A percentile compares a stretch with the other conserved stretches of the same genome.
These are phyloP conservation scores for Fagus sylvatica DNA, from an alignment of 306 rosid species.

Conservation along the genomic window DNA sequence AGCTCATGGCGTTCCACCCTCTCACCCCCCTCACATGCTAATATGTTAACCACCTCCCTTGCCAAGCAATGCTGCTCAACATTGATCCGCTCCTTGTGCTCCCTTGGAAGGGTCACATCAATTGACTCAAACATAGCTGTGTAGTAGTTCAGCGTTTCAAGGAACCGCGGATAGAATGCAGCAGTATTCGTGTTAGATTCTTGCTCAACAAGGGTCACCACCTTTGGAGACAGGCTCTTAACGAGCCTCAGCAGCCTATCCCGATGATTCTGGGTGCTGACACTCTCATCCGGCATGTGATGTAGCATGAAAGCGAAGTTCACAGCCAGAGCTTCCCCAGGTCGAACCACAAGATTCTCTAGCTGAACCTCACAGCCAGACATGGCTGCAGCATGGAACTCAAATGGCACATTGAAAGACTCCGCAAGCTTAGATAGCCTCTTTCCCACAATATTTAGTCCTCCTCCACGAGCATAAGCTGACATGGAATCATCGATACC, in stretches of 20 bases:
- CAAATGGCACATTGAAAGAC: constrained; percentile 75
- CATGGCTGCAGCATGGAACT: constrained; percentile 71
- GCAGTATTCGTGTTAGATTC: constrained; percentile 91
- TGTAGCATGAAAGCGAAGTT: constrained; percentile 94
- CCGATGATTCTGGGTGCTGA: constrained; percentile 80
- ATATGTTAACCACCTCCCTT: constrained; percentile 83
- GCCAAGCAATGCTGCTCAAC: constrained; percentile 99
- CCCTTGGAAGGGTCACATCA: constrained; percentile 76
- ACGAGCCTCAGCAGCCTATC: constrained; percentile 78
- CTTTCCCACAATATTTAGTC: constrained; percentile 69
- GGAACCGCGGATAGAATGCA: constrained; percentile 75
- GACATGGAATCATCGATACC: constrained; percentile 82
- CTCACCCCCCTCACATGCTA: constrained; percentile 92
- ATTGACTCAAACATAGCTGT: constrained; percentile 91
- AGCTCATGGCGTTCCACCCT: constrained; percentile 92
- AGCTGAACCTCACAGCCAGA: constrained; percentile 74
- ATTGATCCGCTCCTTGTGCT: constrained; percentile 73
- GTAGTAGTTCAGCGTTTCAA: constrained; percentile 75
- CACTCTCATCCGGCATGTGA: constrained; percentile 96
- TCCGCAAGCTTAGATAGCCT: constrained; percentile 73
- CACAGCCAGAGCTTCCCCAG: constrained; percentile 79
- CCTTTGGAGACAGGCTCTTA: constrained; percentile 84
- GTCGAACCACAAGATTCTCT: constrained; percentile 55
- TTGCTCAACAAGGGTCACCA: constrained; percentile 97
- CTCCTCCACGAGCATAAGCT: constrained; percentile 94